A percentile compares a stretch with the other conserved stretches of the same genome.
Evolutionary conservation across 2,329 filamentous ascomycete genomes (phyloP).

Genomic region (Cercospora zeae-maydis): DNA sequence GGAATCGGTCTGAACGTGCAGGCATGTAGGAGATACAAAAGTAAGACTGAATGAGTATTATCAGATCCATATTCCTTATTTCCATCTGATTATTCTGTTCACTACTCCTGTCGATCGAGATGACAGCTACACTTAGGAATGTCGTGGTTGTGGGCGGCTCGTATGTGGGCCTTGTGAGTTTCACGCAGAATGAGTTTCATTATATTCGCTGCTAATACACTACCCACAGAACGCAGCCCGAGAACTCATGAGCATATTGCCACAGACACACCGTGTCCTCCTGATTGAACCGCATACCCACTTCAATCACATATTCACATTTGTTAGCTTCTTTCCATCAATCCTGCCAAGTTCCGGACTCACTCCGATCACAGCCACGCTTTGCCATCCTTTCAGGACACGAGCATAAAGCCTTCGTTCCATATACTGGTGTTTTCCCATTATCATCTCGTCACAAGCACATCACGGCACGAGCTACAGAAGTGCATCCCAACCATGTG

Average conservation of each 20-base stretch:
- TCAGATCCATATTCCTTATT: background rate
- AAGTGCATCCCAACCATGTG: slow-evolving; percentile 18
- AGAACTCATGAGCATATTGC: slow-evolving; percentile 22
- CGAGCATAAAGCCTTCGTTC: slow-evolving; percentile 26
- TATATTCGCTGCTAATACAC: background rate
- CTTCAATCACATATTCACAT: slow-evolving; percentile 26
- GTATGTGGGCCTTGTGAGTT: slow-evolving; percentile 23
- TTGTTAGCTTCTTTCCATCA: slow-evolving; percentile 10
- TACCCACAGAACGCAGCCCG: slow-evolving; percentile 15
- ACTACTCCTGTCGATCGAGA: background rate
- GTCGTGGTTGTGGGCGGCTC: slow-evolving; percentile 24
- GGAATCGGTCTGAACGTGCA: background rate
- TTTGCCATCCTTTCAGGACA: slow-evolving; percentile 24
- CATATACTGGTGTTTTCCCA: slow-evolving; percentile 21
- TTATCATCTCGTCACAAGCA: slow-evolving; percentile 13
- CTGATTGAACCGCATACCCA: slow-evolving; percentile 24
- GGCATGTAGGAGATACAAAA: background rate
- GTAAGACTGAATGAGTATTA: background rate
- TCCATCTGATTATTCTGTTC: background rate
- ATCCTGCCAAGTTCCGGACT: background rate
- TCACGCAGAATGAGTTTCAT: background rate
- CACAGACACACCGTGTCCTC: slow-evolving; percentile 18
- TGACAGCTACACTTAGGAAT: slow-evolving; percentile 17
- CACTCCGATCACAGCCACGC: slow-evolving; percentile 15
- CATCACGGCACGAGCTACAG: slow-evolving; percentile 18